Base-by-base conservation (phyloP, 345 rosid genomes). In the Psidium friedrichsthalianum region DNA sequence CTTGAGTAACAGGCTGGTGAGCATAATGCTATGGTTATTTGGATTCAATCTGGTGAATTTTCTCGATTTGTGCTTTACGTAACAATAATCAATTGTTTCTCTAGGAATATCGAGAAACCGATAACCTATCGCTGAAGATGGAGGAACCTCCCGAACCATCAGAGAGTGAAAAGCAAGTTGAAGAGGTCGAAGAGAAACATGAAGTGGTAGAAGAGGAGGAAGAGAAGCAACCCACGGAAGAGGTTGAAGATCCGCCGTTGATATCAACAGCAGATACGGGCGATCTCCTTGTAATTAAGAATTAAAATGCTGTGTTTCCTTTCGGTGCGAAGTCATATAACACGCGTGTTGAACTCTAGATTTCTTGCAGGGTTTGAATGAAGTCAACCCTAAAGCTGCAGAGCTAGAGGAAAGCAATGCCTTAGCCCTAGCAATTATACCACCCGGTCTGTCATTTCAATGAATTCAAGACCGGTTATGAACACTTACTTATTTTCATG, bases 321-420 rank as follows among this genome's bases (percentile, higher is more conserved):
- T 36, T 11, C 9, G 47, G 80, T 8, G 9, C 6, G 24, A 69
- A 69, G 80, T 36, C 13, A 69, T 18, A 69, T 36, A 32, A 18
- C 18, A 9, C 78, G 11, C 42, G 25, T 21, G 47, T 9, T 69
- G 0, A 69, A 18, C 25, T 69, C 42, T 36, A 36, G 25, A 69
- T 36, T 69, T 69, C 80, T 69, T 69, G 80, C 42, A 97, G 99
- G 98, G 98, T 85, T 85, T 96, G 83, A 89, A 85, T 80, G 99
- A 98, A 91, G 69, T 94, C 74, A 93, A 98, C 86, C 94, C 98
- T 55, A 90, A 88, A 87, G 95, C 96, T 64, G 87, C 92, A 74
- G 96, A 95, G 86, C 90, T 98, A 40, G 98, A 95, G 89, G 93
- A 94, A 89, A 92, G 83, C 83, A 98, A 98, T 56, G 99, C 99